Conservation (phyloP, 2,329 filamentous ascomycete genomes). For the Capronia americana region DNA sequence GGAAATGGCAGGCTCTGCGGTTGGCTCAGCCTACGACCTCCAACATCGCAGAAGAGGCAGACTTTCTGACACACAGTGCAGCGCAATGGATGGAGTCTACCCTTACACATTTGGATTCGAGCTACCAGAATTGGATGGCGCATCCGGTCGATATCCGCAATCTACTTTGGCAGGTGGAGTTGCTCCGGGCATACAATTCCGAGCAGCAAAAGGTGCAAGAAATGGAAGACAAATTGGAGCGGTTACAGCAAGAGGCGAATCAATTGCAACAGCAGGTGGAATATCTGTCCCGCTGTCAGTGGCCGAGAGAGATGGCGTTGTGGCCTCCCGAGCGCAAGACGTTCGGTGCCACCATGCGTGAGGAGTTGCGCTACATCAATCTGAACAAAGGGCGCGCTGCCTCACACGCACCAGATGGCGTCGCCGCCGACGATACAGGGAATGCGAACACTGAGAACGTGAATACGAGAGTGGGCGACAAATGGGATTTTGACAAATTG, state of each 20-base stretch:
- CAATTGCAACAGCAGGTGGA: conserved; percentile 57
- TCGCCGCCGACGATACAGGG: conserved; percentile 16
- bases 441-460: conserved; percentile 24
- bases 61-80: conserved; percentile 45
- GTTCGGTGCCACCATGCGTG: conserved; percentile 43
- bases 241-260: conserved; percentile 56
- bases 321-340: conserved; percentile 54
- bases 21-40: conserved; percentile 34
- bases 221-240: conserved; percentile 51
- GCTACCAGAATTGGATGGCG: conserved; percentile 77
- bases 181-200: conserved; percentile 54
- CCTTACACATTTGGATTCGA: conserved; percentile 75
- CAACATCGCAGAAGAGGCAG: conserved; percentile 44
- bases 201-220: conserved; percentile 54
- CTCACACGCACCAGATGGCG: conserved; percentile 7
- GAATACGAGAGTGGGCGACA: conserved; percentile 34
- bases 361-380: conserved; percentile 33
- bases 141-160: conserved; percentile 60
- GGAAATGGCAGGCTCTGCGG: conserved; percentile 59
- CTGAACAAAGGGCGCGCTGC: conserved; percentile 28
- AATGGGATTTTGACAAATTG: conserved; percentile 57
- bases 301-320: conserved; percentile 56
- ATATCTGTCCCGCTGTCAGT: conserved; percentile 54
- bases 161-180: conserved; percentile 55
- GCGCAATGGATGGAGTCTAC: conserved; percentile 70